Conservation (phyloP, 1,139 yeast genomes). For the Debaryomyces sp. region DNA sequence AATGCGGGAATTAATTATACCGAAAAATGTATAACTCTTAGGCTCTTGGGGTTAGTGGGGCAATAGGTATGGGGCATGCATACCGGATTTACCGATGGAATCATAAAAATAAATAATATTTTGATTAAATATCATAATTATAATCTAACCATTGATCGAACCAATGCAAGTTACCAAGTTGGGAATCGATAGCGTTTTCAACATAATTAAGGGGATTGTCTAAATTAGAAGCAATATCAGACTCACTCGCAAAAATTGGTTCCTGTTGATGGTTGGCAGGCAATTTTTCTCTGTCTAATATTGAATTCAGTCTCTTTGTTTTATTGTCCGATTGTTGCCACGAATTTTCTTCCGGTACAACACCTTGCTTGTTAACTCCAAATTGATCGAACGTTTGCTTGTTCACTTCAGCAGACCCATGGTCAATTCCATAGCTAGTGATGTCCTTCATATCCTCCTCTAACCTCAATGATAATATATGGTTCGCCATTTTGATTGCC, state of each 20-base stretch:
- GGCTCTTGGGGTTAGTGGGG: background rate
- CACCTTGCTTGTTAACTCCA: conserved; percentile 29
- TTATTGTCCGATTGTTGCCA: conserved; percentile 12
- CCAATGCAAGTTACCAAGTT: conserved; percentile 55
- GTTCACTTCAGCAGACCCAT: conserved; percentile 59
- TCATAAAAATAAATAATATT: background rate
- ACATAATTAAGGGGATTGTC: conserved; percentile 12
- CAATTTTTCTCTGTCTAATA: background rate
- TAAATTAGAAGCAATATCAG: background rate
- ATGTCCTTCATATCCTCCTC: conserved; percentile 42
- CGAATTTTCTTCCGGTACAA: conserved; percentile 11
- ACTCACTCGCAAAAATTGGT: background rate
- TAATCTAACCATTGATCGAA: conserved; percentile 55
- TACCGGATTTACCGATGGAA: background rate
- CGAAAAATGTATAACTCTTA: background rate
- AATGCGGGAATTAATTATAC: background rate
- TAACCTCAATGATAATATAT: conserved; percentile 50
- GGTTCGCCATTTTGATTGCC: conserved; percentile 62
- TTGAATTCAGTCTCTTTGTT: conserved; percentile 7
- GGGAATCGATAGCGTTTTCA: conserved; percentile 21
- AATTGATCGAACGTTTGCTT: conserved; percentile 50
- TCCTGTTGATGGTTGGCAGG: background rate
- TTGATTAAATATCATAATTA: conserved; percentile 21
- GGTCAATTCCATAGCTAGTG: conserved; percentile 52
- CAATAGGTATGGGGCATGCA: background rate